Base-by-base conservation (phyloP, 202 grass and related monocot species). In the Miscanthus sacchariflorus region DNA sequence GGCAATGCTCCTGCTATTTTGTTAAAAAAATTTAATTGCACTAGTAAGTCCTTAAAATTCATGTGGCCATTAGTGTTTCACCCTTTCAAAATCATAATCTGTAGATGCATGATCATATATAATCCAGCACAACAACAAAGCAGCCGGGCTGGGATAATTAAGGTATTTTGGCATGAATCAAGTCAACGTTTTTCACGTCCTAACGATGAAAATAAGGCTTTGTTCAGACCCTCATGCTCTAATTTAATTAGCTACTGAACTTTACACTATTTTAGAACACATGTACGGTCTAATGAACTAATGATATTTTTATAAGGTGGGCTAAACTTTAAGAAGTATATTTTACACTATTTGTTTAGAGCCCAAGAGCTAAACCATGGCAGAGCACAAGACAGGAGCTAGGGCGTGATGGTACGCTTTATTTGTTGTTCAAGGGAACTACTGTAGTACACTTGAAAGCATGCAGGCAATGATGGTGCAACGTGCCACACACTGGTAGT, bases 401-500 rank as follows among this genome's bases (percentile, higher is more conserved):
- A 54, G 50, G 13, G 46, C 12, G 46, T 49, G 48, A 12, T 46
- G 44, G 14, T 50, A 50, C 0, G 14, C 48, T 50, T 49, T 46
- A 46, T 46, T 46, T 46, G 44, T 50, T 17, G 48, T 50, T 4
- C 12, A 49, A 14, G 12, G 10, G 9, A 42, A 17, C 14, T 50
- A 54, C 50, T 17, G 50, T 49, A 0, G 0, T 46, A 50, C 49
- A 17, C 49, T 52, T 52, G 49, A 52, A 52, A 25, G n/a, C 59
- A 64, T 23, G 59, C 35, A 76, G 72, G 63, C 83, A 89, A 89
- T 89, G 83, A 74, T 83, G 78, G 78, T 77, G 68, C 90, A 86
- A 88, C 83, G 65, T 68, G 86, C 67, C 30, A 12, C 46, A 38
- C 67, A 78, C 66, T 21, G 35, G 86, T 23, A 23, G 58, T 91